phyloP scores from a whole-genome alignment of 208 protist species.

The Trypanosoma melophagium region DNA sequence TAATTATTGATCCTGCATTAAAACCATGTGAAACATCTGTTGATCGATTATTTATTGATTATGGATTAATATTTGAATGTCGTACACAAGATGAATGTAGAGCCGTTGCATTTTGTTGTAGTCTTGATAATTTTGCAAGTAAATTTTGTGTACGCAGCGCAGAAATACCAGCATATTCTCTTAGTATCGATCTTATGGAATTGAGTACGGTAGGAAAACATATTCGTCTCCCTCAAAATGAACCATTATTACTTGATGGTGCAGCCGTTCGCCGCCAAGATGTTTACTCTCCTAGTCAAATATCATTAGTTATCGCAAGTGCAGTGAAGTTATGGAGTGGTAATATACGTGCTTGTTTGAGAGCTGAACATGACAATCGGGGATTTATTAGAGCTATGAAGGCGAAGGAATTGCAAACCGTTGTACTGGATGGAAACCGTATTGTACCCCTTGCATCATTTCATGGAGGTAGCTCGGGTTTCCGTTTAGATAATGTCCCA shows the following conservation, averaged over 20 bases:
- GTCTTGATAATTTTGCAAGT: slow-evolving; percentile 59
- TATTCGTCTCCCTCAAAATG: slow-evolving; percentile 39
- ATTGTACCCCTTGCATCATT: slow-evolving; percentile 34
- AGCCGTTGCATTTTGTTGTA: slow-evolving; percentile 69
- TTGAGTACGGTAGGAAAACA: slow-evolving; percentile 38
- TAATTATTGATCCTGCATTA: slow-evolving; percentile 48
- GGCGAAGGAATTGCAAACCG: slow-evolving; percentile 38
- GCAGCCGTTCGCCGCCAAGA: slow-evolving; percentile 56
- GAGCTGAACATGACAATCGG: slow-evolving; percentile 42
- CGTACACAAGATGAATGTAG: slow-evolving; percentile 23
- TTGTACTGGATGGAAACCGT: slow-evolving; percentile 50
- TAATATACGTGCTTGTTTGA: slow-evolving; percentile 63
- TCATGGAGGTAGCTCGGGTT: slow-evolving; percentile 38
- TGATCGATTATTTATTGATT: slow-evolving; percentile 19
- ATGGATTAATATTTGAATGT: slow-evolving; percentile 29
- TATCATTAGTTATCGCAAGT: slow-evolving; percentile 39
- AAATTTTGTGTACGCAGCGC: slow-evolving; percentile 37
- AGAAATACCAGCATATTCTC: slow-evolving; percentile 47
- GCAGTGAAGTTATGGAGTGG: slow-evolving; percentile 64
- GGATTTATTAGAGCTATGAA: slow-evolving; percentile 43
- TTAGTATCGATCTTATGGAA: slow-evolving; percentile 58
- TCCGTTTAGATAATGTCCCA: slow-evolving; percentile 26
- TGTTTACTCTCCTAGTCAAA: slow-evolving; percentile 43
- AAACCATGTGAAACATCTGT: slow-evolving; percentile 33
- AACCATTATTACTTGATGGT: slow-evolving; percentile 50